Conservation (phyloP, 176 grass and related monocot species). For the Metroxylon sagu region DNA sequence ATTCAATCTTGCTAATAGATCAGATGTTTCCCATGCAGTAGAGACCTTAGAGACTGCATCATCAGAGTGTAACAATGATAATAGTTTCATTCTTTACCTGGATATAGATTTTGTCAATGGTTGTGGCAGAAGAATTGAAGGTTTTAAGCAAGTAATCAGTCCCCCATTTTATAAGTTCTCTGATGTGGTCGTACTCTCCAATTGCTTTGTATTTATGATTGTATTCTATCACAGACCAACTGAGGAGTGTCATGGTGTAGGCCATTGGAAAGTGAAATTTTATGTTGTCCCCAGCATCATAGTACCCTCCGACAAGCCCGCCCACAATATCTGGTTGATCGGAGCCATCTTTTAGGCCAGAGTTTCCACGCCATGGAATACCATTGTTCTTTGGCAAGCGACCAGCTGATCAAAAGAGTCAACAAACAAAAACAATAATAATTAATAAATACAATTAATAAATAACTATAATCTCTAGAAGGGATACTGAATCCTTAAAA, state of each 20-base stretch:
- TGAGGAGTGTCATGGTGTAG: conserved; percentile 90
- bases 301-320: conserved; percentile 84
- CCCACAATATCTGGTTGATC: conserved; percentile 50
- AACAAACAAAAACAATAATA: not conserved
- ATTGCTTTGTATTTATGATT: conserved; percentile 80
- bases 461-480: too few species aligned
- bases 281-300: conserved; percentile 95
- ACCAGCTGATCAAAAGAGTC: conserved; percentile 46
- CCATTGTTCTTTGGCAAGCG: conserved; percentile 84
- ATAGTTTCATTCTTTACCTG: conserved; percentile 39
- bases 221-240: conserved; percentile 96
- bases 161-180: conserved; percentile 93
- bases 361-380: conserved; percentile 65
- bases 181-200: conserved; percentile 80
- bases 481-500: too few species aligned
- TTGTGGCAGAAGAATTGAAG: conserved; percentile 78
- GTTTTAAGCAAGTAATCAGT: conserved; percentile 83
- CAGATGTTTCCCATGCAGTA: too few species aligned
- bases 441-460: not conserved
- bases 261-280: conserved; percentile 99
- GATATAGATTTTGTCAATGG: conserved; percentile 59
- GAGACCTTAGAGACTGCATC: too few species aligned
- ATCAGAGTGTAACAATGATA: too few species aligned
- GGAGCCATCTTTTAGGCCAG: conserved; percentile 56
- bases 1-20: too few species aligned